Evolutionary conservation across 106 monocot species (phyloP), one percentile per base, ranked within the genome.

Genomic region (Dioscorea zingiberensis): DNA sequence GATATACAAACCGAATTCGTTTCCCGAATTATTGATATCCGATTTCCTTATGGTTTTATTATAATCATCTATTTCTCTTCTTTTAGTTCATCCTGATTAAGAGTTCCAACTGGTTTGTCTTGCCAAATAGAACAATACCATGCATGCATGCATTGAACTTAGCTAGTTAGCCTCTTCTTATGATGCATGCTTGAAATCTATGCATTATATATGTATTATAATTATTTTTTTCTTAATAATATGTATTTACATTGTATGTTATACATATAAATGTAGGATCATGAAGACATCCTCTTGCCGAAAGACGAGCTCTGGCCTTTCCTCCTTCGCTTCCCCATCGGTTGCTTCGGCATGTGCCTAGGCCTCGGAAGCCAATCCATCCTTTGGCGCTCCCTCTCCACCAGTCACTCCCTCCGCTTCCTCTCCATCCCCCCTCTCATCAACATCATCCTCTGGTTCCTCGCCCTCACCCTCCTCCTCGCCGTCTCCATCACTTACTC

Each of bases 271-370:
- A 30, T 44, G 30, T 12, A 93, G 93, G 93, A 89, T 10, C 72
- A 61, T 25, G 94, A 94, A 54, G 90, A 94, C 84, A 90, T 90
- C 13, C 84, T 94, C 9, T 82, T 94, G 2, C 94, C 94, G 17
- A 90, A 87, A 55, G 94, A 94, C 72, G 81, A 89, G 70, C 48
- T 45, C 9, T 94, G 94, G 94, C 94, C 94, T 13, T 94, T 94
- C 80, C 87, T 94, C 54, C 94, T 94, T 58, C 94, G 94, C 13
- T 94, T 94, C 66, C 94, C 94, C 15, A 76, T 94, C 51, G 82
- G 82, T 19, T 83, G 71, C 77, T 94, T 85, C 77, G 94, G 94
- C 21, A 85, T 94, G 9, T 80, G 77, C 69, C 82, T 94, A 16
- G 94, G 94, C 26, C 76, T 94, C 25, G 73, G 94, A 44, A 94